A percentile compares a stretch with the other conserved stretches of the same genome.
phyloP scores from a whole-genome alignment of 768 basidiomycete genomes.

The Phlegmacium glaucopus region DNA sequence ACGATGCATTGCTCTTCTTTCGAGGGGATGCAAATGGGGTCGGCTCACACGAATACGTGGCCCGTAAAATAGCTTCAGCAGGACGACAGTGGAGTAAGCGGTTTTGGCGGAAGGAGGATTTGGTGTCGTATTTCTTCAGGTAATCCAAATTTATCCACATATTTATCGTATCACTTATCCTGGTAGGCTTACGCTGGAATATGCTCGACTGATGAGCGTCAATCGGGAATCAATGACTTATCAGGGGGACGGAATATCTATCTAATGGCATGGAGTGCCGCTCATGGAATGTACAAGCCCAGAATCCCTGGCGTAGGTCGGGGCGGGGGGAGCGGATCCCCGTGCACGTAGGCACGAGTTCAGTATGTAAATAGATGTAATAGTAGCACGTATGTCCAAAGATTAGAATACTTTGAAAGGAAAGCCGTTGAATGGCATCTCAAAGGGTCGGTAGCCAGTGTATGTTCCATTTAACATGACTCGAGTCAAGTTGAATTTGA shows the following conservation, averaged over 20 bases:
- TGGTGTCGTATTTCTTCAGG: conserved; percentile 59
- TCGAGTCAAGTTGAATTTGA: too few relatives aligned
- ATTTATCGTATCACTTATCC: background rate
- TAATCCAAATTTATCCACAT: conserved; percentile 18
- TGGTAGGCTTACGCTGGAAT: conserved; percentile 51
- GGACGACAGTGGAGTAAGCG: conserved; percentile 55
- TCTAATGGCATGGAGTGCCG: conserved; percentile 2
- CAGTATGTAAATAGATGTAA: too few relatives aligned
- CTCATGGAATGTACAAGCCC: too few relatives aligned
- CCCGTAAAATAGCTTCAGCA: conserved; percentile 39
- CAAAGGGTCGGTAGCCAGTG: too few relatives aligned
- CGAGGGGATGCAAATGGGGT: conserved; percentile 56
- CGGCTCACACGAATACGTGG: conserved; percentile 59
- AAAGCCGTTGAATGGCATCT: too few relatives aligned
- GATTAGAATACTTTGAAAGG: too few relatives aligned
- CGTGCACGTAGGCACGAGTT: too few relatives aligned
- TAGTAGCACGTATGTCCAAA: too few relatives aligned
- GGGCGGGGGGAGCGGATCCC: too few relatives aligned
- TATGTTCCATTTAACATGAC: too few relatives aligned
- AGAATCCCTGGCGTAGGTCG: too few relatives aligned
- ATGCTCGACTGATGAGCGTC: conserved; percentile 45
- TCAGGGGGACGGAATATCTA: too few relatives aligned
- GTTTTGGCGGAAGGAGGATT: conserved; percentile 60
- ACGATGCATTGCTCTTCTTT: conserved; percentile 74
- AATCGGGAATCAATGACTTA: conserved; percentile 43